Conservation (phyloP, 1,139 yeast species). For the Hyphopichia burtonii region DNA sequence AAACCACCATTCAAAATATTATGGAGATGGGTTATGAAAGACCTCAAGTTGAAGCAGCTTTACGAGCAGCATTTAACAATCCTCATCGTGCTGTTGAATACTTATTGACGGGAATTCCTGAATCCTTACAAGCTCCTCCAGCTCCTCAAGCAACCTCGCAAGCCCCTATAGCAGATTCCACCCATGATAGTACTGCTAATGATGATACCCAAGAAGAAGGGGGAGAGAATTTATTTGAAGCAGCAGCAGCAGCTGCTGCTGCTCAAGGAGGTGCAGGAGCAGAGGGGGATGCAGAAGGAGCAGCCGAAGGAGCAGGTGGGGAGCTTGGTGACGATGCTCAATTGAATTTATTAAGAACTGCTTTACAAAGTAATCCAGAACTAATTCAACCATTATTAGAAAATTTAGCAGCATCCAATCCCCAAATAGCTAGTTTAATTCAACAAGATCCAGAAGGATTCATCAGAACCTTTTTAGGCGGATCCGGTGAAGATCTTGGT, state of each 20-base stretch:
- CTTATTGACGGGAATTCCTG: slow-evolving; percentile 87
- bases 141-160: slow-evolving; percentile 21
- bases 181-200: slow-evolving; percentile 16
- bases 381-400: slow-evolving; percentile 82
- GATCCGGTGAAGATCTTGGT: slow-evolving; percentile 49
- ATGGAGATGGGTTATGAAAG: slow-evolving; percentile 97
- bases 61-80: slow-evolving; percentile 93
- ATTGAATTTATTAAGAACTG: slow-evolving; percentile 68
- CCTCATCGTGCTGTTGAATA: slow-evolving; percentile 99
- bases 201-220: slow-evolving; percentile 22
- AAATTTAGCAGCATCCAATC: slow-evolving; percentile 79
- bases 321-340: slow-evolving; percentile 49
- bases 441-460: slow-evolving; percentile 87
- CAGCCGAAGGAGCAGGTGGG: slow-evolving; percentile 19
- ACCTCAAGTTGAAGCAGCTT: slow-evolving; percentile 82
- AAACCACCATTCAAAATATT: slow-evolving; percentile 71
- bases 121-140: slow-evolving; percentile 42
- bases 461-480: slow-evolving; percentile 66
- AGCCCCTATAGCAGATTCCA: slow-evolving; percentile 19
- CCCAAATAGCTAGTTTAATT: slow-evolving; percentile 80
- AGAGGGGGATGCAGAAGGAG: slow-evolving; percentile 23
- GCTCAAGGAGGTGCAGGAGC: slow-evolving; percentile 27
- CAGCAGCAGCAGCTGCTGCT: slow-evolving; percentile 65
- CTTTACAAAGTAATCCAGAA: slow-evolving; percentile 85
- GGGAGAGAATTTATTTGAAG: slow-evolving; percentile 62